Base-by-base conservation (phyloP, 176 grass and related monocot species). In the Raddia distichophylla region DNA sequence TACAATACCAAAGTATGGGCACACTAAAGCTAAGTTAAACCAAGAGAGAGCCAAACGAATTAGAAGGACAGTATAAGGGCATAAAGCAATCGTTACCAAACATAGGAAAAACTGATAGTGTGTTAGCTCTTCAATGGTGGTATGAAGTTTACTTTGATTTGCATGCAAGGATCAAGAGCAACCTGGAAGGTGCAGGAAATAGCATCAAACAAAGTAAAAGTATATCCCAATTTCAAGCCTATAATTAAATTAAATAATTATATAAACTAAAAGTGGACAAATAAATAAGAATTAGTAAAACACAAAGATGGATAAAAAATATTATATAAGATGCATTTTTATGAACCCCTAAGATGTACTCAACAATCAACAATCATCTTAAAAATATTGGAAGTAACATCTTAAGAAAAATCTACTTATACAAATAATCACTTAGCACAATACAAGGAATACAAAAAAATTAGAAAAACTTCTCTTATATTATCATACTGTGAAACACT, bases 361-460 rank as follows among this genome's bases (percentile, higher is more conserved):
- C 60, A 40, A 65, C 32, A 78, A 7, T 65, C 16, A 78, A 27
- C 27, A 27, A 27, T 27, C 27, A 27, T 27, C 65, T 3, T 4
- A 20, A 78, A 40, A 78, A 12, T 65, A 78, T 78, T 19, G 15
- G n/a, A 27, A 65, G 44, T 77, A 64, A 64, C 8, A n/a, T 50
- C 59, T 64, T 27, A 35, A 77, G 14, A 64, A 15, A 77, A 65
- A 66, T 49, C 60, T 19, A 1, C 32, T 78, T 53, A 19, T 66
- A 47, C 10, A 52, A 17, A 6, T 66, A 78, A 17, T 5, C 61
- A 43, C 67, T 66, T 34, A 79, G 48, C 61, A 67, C 32, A 20
- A 44, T 8, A 52, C 10, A 60, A 13, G 18, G 11, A 27, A 27
- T 27, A 27, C 27, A 27, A 27, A 27, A 27, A 27, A 27, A 27